Percentiles rank a stretch among this genome's conserved stretches.
Conservation (phyloP, 2,329 filamentous ascomycete genomes). For the Helotiales sp. region DNA sequence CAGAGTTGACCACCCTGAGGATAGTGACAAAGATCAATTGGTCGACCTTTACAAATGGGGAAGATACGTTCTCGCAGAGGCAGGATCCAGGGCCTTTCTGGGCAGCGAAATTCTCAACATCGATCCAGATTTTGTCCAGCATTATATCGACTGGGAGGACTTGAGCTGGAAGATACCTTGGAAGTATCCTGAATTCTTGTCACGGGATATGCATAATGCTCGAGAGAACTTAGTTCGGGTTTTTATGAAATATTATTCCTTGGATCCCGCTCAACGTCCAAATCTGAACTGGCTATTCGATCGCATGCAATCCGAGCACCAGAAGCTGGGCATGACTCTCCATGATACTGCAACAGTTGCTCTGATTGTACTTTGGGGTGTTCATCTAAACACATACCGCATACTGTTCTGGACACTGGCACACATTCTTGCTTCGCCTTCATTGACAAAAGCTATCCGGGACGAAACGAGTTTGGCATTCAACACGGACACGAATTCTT, state of each 20-base stretch:
- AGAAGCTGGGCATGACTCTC: not conserved
- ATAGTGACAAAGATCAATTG: not conserved
- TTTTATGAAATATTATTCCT: not conserved
- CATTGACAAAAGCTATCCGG: not conserved
- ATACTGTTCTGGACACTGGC: not conserved
- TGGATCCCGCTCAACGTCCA: not conserved
- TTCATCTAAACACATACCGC: not conserved
- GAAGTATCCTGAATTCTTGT: not conserved
- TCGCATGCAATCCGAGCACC: not conserved
- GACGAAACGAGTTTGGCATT: not conserved
- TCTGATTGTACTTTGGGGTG: not conserved
- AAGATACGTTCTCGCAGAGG: not conserved
- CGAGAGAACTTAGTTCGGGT: not conserved
- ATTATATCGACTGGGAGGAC: not conserved
- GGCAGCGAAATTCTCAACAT: not conserved
- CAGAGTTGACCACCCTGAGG: not conserved
- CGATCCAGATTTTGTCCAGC: not conserved
- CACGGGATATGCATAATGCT: not conserved
- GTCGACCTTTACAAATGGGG: not conserved
- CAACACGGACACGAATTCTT: not conserved
- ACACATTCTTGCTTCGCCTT: not conserved
- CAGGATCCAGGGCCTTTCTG: not conserved
- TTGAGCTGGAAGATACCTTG: not conserved
- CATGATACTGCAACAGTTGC: not conserved
- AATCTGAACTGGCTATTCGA: not conserved